Percentiles rank a stretch among this genome's conserved stretches.
These are phyloP conservation scores for Boletus subparvulus DNA, from an alignment of 768 basidiomycete genomes.

Conservation along the genomic window DNA sequence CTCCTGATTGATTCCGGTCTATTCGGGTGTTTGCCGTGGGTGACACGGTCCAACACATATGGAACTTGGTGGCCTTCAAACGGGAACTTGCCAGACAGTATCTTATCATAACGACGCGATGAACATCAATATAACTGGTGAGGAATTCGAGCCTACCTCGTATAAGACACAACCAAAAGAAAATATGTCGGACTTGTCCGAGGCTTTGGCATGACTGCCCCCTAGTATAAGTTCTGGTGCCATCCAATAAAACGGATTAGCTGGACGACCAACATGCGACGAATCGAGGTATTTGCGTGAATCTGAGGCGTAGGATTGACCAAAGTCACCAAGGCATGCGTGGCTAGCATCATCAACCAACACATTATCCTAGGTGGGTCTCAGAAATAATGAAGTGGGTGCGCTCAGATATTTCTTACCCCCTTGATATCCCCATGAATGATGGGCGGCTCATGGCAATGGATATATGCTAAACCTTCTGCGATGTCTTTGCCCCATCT, in stretches of 20 bases:
- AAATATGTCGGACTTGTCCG: slow-evolving; percentile 23
- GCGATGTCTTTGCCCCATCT: slow-evolving; percentile 18
- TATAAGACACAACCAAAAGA: slow-evolving; percentile 32
- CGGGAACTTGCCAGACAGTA: slow-evolving; percentile 16
- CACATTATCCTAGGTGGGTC: slow-evolving; percentile 21
- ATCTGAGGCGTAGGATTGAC: slow-evolving; percentile 26
- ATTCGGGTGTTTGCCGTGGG: not conserved
- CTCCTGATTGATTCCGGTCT: slow-evolving; percentile 6
- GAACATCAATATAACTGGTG: not conserved
- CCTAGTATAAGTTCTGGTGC: slow-evolving; percentile 26
- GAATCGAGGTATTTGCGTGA: slow-evolving; percentile 26
- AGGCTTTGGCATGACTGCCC: slow-evolving; percentile 4
- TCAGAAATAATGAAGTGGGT: slow-evolving; percentile 1
- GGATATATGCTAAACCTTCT: slow-evolving; percentile 24
- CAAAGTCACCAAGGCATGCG: slow-evolving; percentile 29
- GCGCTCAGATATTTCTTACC: slow-evolving; percentile 15
- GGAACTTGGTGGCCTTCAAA: slow-evolving; percentile 1
- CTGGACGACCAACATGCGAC: slow-evolving; percentile 14
- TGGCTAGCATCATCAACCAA: slow-evolving; percentile 14
- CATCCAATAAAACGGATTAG: slow-evolving; percentile 20
- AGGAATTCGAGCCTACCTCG: slow-evolving; percentile 19
- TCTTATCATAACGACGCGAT: slow-evolving; percentile 10
- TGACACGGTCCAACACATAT: not conserved
- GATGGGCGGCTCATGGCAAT: slow-evolving; percentile 28
- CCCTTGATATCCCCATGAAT: slow-evolving; percentile 44